Evolutionary conservation across 441 rosid genomes (phyloP), one percentile per base, ranked within the genome.

Genomic region (Arabidopsis lyrata): DNA sequence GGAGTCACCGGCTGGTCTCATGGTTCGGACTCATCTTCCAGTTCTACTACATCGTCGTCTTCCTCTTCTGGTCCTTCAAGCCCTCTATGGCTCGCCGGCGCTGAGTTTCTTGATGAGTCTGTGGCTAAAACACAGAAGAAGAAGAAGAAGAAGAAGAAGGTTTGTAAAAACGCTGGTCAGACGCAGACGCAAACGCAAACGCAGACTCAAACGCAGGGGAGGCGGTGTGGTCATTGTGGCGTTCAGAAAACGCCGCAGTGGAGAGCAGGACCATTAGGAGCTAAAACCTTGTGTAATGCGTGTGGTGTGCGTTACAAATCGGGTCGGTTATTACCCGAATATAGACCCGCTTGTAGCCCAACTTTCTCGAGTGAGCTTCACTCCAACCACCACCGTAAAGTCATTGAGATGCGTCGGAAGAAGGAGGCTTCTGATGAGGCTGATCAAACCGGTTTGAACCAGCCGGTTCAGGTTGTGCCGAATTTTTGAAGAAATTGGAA

Each of bases 171-270:
- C 18, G 13, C 20, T 49, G 63, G n/a, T 38, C 57, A 45, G 41
- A 53, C 32, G 65, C 86, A 18, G 8, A n/a, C 39, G 39, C 39
- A 72, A 8, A 50, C 27, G 64, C 86, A 15, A 1, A 14, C 20
- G 11, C 31, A 72, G 0, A 36, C n/a, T 3, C 27, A 72, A 5
- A 38, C 66, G 58, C 85, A 76, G 38, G 70, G 77, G 72, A 80
- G 83, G 10, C 73, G 95, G 73, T 95, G 99, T 81, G 86, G 86
- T 58, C 99, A 95, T 81, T 95, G 99, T 63, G 96, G 93, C 16
- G 93, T 86, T 31, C 93, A 87, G 44, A 95, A 87, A 87, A 95
- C 96, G 29, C 98, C 99, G 36, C 99, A 95, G 78, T 95, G 99
- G 99, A 77, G 98, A 76, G 78, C 89, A 54, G 98, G 99, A 13